Percentiles rank a stretch among this genome's conserved stretches.
phyloP scores from a whole-genome alignment of 176 grass and related monocot genomes.

The Luzula sylvatica region DNA sequence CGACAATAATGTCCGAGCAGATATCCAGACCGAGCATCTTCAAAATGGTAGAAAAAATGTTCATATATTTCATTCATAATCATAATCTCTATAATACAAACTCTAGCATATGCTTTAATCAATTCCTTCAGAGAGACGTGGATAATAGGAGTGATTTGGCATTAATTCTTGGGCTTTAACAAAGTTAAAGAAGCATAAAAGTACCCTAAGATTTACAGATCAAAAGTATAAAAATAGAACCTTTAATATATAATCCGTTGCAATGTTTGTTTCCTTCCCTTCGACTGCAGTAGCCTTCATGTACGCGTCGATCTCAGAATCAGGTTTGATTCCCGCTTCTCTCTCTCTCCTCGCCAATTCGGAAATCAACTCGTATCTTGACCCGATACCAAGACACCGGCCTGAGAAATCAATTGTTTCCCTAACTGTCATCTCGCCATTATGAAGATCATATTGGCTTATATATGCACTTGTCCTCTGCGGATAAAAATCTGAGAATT shows the following conservation, averaged over 20 bases:
- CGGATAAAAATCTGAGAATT: slow-evolving; percentile 42
- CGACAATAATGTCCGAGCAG: slow-evolving; percentile 61
- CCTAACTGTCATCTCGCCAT: slow-evolving; percentile 56
- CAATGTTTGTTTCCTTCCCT: slow-evolving; percentile 42
- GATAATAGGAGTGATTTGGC: not conserved
- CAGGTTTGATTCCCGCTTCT: slow-evolving; percentile 57
- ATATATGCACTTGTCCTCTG: slow-evolving; percentile 53
- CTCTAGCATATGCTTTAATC: not conserved
- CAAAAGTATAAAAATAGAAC: too few species aligned
- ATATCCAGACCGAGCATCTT: slow-evolving; percentile 56
- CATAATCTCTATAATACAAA: not conserved
- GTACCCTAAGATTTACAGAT: too few species aligned
- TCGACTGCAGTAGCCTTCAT: slow-evolving; percentile 46
- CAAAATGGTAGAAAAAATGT: not conserved
- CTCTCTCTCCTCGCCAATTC: slow-evolving; percentile 51
- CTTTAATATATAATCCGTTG: slow-evolving; percentile 59
- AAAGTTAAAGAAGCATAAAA: too few species aligned
- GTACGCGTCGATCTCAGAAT: slow-evolving; percentile 49
- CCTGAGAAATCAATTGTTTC: slow-evolving; percentile 62
- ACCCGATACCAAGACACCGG: slow-evolving; percentile 44
- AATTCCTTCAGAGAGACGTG: too few species aligned
- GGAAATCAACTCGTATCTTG: slow-evolving; percentile 40
- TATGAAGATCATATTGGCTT: slow-evolving; percentile 57
- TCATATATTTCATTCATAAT: not conserved
- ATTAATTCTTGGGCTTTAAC: not conserved